Percentiles rank a stretch among this genome's conserved stretches.
These are phyloP conservation scores for Modicella reniformis DNA, from an alignment of 371 early-diverging fungal species.

Conservation along the genomic window DNA sequence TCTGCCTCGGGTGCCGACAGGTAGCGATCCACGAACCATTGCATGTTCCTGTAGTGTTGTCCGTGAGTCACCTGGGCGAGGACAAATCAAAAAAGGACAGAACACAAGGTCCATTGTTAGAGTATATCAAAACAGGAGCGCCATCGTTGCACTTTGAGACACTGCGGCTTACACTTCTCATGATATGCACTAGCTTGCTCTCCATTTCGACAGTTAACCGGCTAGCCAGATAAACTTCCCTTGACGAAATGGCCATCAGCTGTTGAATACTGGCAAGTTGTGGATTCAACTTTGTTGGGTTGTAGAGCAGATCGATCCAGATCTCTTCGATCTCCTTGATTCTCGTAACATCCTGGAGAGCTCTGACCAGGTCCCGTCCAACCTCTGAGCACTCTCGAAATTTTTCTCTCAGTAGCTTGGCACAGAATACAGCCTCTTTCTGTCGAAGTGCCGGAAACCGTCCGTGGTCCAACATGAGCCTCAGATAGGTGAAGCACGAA, in stretches of 20 bases:
- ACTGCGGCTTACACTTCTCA: not conserved
- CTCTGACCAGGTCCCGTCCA: conserved; percentile 77
- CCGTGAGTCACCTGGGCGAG: conserved; percentile 58
- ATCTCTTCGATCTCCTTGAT: conserved; percentile 70
- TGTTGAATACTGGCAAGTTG: conserved; percentile 61
- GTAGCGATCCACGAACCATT: conserved; percentile 76
- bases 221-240: conserved; percentile 66
- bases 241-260: conserved; percentile 64
- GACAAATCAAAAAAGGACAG: not conserved
- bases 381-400: conserved; percentile 67
- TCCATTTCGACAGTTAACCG: conserved; percentile 83
- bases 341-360: conserved; percentile 71
- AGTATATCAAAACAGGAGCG: too few species aligned
- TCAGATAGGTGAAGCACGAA: conserved; percentile 66
- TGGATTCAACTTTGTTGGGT: conserved; percentile 68
- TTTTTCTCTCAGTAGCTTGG: conserved; percentile 61
- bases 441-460: conserved; percentile 60
- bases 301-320: conserved; percentile 67
- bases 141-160: not conserved
- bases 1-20: conserved; percentile 71
- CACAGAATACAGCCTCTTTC: conserved; percentile 65
- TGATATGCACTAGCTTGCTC: conserved; percentile 69
- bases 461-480: conserved; percentile 66
- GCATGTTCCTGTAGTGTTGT: conserved; percentile 67
- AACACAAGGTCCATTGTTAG: too few species aligned